Evolutionary conservation across 768 basidiomycete species (phyloP).

Genomic region (Trametes elegans): DNA sequence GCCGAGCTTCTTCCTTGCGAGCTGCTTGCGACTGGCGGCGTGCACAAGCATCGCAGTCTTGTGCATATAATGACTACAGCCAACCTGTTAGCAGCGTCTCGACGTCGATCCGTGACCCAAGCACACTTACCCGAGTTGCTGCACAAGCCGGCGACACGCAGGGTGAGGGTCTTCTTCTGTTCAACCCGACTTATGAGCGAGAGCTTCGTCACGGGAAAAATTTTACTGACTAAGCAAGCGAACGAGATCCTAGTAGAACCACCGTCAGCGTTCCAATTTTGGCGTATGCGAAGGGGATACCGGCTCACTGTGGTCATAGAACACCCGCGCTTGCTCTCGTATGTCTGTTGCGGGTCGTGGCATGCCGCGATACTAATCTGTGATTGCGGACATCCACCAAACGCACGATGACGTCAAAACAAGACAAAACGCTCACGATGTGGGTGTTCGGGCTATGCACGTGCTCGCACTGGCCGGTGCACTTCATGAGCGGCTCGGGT

Average conservation of each 20-base stretch:
- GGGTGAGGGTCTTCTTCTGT: constrained; percentile 7
- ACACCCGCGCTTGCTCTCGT: constrained; percentile 12
- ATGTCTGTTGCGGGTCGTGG: constrained; percentile 21
- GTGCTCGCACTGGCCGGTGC: constrained; percentile 17
- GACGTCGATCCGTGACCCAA: no score
- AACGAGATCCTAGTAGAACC: not conserved
- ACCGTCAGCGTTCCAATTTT: not conserved
- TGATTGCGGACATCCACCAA: no score
- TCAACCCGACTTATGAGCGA: no score
- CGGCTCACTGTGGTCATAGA: constrained; percentile 17
- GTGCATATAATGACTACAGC: not conserved
- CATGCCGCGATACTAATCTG: constrained; percentile 19
- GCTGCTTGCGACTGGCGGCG: not conserved
- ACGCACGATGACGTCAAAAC: no score
- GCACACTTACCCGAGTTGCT: not conserved
- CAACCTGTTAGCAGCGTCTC: not conserved
- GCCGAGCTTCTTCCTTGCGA: not conserved
- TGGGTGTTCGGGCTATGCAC: not conserved
- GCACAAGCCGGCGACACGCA: not conserved
- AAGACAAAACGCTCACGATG: constrained; percentile 1
- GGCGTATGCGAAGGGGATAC: not conserved
- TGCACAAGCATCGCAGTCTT: not conserved
- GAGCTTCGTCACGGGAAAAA: no score
- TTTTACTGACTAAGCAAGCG: constrained; percentile 1
- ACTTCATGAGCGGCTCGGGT: constrained; percentile 5